Evolutionary conservation across 176 grass and related monocot species (phyloP).

Genomic region (Lolium rigidum): DNA sequence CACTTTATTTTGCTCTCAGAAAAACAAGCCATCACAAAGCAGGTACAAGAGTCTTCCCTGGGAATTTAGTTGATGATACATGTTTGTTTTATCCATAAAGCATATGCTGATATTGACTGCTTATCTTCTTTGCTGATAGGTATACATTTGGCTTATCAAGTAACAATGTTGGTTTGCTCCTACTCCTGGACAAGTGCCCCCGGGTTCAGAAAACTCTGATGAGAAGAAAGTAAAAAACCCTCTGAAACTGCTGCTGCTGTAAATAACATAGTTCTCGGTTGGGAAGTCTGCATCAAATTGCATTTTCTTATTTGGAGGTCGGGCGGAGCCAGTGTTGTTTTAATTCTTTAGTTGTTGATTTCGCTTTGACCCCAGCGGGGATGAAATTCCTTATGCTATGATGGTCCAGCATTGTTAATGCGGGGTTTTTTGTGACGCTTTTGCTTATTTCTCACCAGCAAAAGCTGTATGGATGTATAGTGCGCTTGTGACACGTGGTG

Average conservation of each 20-base stretch:
- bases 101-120: conserved; percentile 32
- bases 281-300: conserved; percentile 30
- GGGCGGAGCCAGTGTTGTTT: conserved; percentile 43
- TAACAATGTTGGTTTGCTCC: conserved; percentile 77
- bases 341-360: conserved; percentile 57
- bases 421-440: conserved; percentile 21
- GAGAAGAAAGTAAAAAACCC: conserved; percentile 46
- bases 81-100: conserved; percentile 29
- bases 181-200: conserved; percentile 84
- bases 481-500: conserved; percentile 33
- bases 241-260: conserved; percentile 40
- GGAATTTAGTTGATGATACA: conserved; percentile 26
- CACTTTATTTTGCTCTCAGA: conserved; percentile 52
- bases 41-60: conserved; percentile 43
- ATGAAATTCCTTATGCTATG: conserved; percentile 18
- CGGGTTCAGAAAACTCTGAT: conserved; percentile 55
- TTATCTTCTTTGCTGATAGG: conserved; percentile 56
- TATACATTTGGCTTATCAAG: conserved; percentile 79
- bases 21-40: conserved; percentile 64
- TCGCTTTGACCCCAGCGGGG: not conserved
- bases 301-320: conserved; percentile 43
- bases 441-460: conserved; percentile 48
- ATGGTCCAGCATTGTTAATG: conserved; percentile 44
- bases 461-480: conserved; percentile 53
- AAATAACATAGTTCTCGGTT: conserved; percentile 62